phyloP scores from a whole-genome alignment of 768 basidiomycete genomes.

The Phylloporus arenicola region DNA sequence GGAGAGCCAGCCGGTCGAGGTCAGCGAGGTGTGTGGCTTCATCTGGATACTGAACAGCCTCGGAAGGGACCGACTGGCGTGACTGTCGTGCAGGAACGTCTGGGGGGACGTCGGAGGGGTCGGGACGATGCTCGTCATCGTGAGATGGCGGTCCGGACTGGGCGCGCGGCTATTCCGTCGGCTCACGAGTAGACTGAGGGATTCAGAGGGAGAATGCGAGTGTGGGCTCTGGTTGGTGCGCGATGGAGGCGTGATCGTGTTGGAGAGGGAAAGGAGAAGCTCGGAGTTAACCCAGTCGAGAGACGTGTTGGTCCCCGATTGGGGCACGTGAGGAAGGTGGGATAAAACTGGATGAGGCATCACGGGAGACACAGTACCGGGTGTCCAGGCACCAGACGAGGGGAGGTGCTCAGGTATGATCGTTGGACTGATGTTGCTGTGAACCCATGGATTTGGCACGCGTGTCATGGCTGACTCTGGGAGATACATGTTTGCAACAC shows the following conservation, averaged over 20 bases:
- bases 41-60: conserved; percentile 53
- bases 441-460: conserved; percentile 60
- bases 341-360: conserved; percentile 28
- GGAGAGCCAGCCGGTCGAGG: conserved; percentile 38
- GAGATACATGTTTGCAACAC: conserved; percentile 75
- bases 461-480: conserved; percentile 60
- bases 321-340: conserved; percentile 39
- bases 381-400: conserved; percentile 17
- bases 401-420: conserved; percentile 12
- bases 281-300: conserved; percentile 85
- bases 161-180: conserved; percentile 43
- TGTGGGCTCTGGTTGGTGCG: conserved; percentile 13
- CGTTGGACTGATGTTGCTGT: conserved; percentile 37
- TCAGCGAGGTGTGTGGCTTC: conserved; percentile 52
- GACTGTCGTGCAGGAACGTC: conserved; percentile 48
- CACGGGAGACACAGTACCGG: conserved; percentile 37
- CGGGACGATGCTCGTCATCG: conserved; percentile 5
- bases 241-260: conserved; percentile 25
- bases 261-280: conserved; percentile 61
- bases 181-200: conserved; percentile 26
- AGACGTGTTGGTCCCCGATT: conserved; percentile 40
- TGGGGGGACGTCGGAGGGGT: conserved; percentile 30
- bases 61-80: conserved; percentile 48
- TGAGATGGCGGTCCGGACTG: conserved; percentile 48
- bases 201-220: conserved; percentile 22